Percentiles rank a stretch among this genome's conserved stretches.
These are phyloP conservation scores for Thermomucor indicae-seudaticae DNA, from an alignment of 371 early-diverging fungal species.

Conservation along the genomic window DNA sequence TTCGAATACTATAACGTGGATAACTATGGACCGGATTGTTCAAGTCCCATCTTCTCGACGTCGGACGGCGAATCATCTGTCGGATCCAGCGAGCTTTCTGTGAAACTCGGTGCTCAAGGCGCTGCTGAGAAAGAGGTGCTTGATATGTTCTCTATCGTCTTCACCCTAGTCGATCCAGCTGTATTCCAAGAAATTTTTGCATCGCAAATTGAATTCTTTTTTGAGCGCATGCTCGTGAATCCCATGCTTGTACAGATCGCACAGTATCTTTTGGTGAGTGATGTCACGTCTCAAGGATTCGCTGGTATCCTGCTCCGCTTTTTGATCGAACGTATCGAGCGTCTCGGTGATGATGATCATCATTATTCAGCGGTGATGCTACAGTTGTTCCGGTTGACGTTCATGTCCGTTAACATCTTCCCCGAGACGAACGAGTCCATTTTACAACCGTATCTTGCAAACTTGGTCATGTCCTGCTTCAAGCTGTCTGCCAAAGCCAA, in stretches of 20 bases:
- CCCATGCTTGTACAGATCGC: conserved; percentile 80
- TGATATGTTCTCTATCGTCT: conserved; percentile 88
- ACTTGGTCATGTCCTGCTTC: conserved; percentile 87
- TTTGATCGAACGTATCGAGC: conserved; percentile 79
- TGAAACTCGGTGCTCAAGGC: conserved; percentile 45
- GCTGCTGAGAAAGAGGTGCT: conserved; percentile 88
- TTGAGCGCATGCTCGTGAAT: conserved; percentile 80
- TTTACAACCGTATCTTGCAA: conserved; percentile 85
- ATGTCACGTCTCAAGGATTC: conserved; percentile 74
- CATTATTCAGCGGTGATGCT: conserved; percentile 79
- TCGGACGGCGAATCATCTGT: conserved; percentile 26
- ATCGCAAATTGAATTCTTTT: conserved; percentile 82
- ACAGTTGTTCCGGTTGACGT: conserved; percentile 88
- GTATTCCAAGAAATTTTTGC: conserved; percentile 95
- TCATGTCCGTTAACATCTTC: conserved; percentile 90
- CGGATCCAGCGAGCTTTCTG: conserved; percentile 24
- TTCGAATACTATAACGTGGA: conserved; percentile 86
- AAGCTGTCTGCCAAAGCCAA: conserved; percentile 79
- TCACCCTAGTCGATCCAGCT: conserved; percentile 84
- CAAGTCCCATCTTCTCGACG: conserved; percentile 20
- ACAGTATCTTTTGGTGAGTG: conserved; percentile 85
- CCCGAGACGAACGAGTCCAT: conserved; percentile 91
- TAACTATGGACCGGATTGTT: conserved; percentile 55
- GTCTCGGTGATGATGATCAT: conserved; percentile 76
- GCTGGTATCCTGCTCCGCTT: conserved; percentile 75